Evolutionary conservation across 192 early-diverging fungal genomes (phyloP), one percentile per base, ranked within the genome.

Genomic region (Chytriomyces hyalinus): DNA sequence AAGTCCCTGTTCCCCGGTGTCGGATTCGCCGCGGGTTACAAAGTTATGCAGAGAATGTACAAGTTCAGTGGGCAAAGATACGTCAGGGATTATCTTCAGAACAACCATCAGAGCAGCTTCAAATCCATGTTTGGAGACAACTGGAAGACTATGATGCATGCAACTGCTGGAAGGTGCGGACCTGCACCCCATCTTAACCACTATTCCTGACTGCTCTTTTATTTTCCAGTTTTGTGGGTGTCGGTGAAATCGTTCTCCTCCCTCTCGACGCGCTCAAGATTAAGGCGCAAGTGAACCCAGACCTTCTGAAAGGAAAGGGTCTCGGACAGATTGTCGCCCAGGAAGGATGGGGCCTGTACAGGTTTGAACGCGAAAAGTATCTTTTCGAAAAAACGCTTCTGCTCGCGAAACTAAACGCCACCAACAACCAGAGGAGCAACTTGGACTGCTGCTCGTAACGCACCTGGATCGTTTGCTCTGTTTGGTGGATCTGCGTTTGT

Each of bases 61-160:
- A 99, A 99, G 70, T 99, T 97, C 76, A 97, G 96, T 77, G 97
- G 97, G 5, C 97, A 99, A 85, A 96, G 96, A 15, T 94, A 93
- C 76, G 94, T 95, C 46, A 94, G 93, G 80, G 97, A 99, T 85
- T 95, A 90, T 80, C 80, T 99, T 65, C 94, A 95, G 84, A 90
- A 78, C 53, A 79, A 97, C 85, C 88, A 97, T 87, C 91, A 92
- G 70, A 77, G 82, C 24, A 62, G 84, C 50, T 99, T 99, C 82
- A 86, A 89, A 50, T 79, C 79, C 24, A 83, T 89, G 43, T 98
- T 98, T 90, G 96, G 96, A 45, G 97, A 99, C 80, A 94, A 93
- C 70, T 92, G 94, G 76, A 97, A 97, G 90, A 93, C 96, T 24
- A 91, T 97, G 80, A 93, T 99, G 93, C 96, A 98, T 77, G 97